Conservation (phyloP, 2,329 filamentous ascomycete genomes). For the Colletotrichum cordylinicola region DNA sequence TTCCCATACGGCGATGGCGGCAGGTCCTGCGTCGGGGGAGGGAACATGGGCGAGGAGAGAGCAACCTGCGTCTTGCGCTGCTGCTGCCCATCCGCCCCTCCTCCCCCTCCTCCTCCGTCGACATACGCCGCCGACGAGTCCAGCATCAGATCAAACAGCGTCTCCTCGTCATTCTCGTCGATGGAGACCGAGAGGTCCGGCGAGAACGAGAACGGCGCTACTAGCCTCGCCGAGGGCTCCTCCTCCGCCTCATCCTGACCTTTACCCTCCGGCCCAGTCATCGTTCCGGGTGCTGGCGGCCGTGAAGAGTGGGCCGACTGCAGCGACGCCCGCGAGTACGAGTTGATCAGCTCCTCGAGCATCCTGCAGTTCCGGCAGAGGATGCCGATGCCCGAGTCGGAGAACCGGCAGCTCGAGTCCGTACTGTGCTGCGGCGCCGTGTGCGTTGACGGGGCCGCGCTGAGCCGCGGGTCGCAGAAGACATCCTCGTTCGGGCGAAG, state of each 20-base stretch:
- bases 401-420: slow-evolving; percentile 7
- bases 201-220: slow-evolving; percentile 1
- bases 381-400: slow-evolving; percentile 18
- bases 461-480: background rate
- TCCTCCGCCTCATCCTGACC: background rate
- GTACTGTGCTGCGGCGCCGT: background rate
- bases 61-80: background rate
- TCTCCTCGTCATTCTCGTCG: slow-evolving; percentile 18
- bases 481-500: slow-evolving; percentile 7
- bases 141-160: slow-evolving; percentile 14
- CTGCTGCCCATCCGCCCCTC: background rate
- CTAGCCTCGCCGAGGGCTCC: background rate
- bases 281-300: background rate
- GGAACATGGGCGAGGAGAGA: background rate
- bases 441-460: background rate
- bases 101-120: background rate
- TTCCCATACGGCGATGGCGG: background rate
- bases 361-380: slow-evolving; percentile 13
- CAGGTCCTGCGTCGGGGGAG: background rate
- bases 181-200: background rate
- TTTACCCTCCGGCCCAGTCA: background rate
- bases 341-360: slow-evolving; percentile 18
- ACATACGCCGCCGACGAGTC: slow-evolving; percentile 8
- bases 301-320: background rate
- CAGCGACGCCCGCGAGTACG: slow-evolving; percentile 12